A percentile compares a stretch with the other conserved stretches of the same genome.
These are phyloP conservation scores for Funneliformis mosseae DNA, from an alignment of 192 early-diverging fungal species.

Conservation along the genomic window DNA sequence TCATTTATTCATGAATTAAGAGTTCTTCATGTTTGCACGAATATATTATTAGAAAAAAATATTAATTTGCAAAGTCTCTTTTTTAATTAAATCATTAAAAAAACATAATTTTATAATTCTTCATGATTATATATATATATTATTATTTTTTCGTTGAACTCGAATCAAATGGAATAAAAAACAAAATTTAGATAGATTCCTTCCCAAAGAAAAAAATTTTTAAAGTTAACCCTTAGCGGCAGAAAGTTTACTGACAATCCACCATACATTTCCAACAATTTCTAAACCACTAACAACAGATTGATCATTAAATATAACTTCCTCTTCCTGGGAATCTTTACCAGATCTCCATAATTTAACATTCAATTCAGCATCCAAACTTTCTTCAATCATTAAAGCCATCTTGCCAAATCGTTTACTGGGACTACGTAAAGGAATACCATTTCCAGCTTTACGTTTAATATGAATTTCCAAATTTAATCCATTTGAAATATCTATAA, in stretches of 20 bases:
- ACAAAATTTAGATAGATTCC: too few relatives aligned
- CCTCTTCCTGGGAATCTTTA: constrained; percentile 16
- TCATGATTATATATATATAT: too few relatives aligned
- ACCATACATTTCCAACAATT: constrained; percentile 40
- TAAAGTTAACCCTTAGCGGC: neutral
- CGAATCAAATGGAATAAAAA: too few relatives aligned
- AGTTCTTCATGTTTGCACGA: too few relatives aligned
- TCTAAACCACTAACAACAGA: constrained; percentile 40
- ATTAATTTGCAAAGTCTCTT: too few relatives aligned
- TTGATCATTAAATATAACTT: constrained; percentile 39
- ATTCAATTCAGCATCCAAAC: constrained; percentile 27
- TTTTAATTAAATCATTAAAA: too few relatives aligned
- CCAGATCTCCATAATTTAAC: constrained; percentile 37
- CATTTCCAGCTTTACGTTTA: constrained; percentile 39
- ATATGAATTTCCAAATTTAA: constrained; percentile 33
- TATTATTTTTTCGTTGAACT: too few relatives aligned
- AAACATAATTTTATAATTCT: too few relatives aligned
- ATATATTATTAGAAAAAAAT: too few relatives aligned
- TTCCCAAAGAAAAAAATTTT: too few relatives aligned
- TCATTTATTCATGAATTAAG: too few relatives aligned
- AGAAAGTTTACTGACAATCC: constrained; percentile 23
- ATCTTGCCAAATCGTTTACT: constrained; percentile 37
- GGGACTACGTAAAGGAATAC: constrained; percentile 48
- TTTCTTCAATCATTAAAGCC: constrained; percentile 41
- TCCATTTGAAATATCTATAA: constrained; percentile 22